Percentiles rank a stretch among this genome's conserved stretches.
Conservation (phyloP, 257 asterid genomes). For the Nicotiana undulata region DNA sequence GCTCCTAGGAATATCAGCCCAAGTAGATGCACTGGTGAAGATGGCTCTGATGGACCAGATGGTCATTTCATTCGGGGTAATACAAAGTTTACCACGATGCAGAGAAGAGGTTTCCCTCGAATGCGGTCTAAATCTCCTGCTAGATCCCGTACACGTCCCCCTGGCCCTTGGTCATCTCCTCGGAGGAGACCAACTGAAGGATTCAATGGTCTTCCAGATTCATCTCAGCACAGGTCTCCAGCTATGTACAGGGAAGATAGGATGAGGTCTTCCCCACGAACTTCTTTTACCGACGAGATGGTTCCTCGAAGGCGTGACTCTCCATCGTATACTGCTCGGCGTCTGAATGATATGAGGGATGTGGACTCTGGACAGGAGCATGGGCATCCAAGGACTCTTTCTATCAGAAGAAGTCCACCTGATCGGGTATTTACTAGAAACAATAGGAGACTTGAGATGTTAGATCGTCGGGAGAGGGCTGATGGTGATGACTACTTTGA, state of each 20-base stretch:
- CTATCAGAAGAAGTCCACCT: conserved; percentile 53
- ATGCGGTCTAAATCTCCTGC: conserved; percentile 61
- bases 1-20: conserved; percentile 55
- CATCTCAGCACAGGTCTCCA: conserved; percentile 52
- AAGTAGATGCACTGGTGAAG: conserved; percentile 29
- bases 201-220: conserved; percentile 33
- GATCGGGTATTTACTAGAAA: conserved; percentile 35
- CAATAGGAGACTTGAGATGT: conserved; percentile 44
- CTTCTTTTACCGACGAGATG: conserved; percentile 60
- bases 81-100: conserved; percentile 44
- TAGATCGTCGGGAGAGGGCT: conserved; percentile 55
- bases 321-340: conserved; percentile 45
- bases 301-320: conserved; percentile 62
- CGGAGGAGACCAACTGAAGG: conserved; percentile 60
- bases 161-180: conserved; percentile 71
- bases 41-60: conserved; percentile 39
- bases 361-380: conserved; percentile 51
- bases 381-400: conserved; percentile 35
- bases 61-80: conserved; percentile 43
- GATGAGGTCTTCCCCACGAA: conserved; percentile 68
- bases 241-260: conserved; percentile 50
- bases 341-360: conserved; percentile 47
- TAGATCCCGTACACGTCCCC: conserved; percentile 58
- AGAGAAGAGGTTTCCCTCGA: conserved; percentile 51
- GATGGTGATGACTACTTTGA: conserved; percentile 46